Evolutionary conservation across 441 rosid species (phyloP), one percentile per base, ranked within the genome.

Genomic region (Pelargonium citronellum): DNA sequence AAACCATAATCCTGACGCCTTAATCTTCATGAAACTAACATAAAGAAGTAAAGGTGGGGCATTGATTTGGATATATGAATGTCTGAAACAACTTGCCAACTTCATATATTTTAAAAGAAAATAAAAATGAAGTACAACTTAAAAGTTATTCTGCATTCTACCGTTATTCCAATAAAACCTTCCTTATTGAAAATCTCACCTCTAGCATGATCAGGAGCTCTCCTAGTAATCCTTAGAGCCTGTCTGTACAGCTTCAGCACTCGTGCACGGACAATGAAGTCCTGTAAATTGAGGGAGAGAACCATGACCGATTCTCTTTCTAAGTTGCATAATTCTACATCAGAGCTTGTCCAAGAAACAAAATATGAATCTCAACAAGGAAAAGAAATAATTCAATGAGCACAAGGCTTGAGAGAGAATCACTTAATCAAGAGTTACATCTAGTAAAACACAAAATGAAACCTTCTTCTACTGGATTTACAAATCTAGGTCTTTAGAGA

Each of bases 241-340:
- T 86, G 91, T 69, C 97, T 80, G 74, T 93, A 93, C 6, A 91
- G 83, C 82, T 87, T 89, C 73, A 93, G 83, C 70, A 86, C 98
- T 71, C 91, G 85, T 71, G 93, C 97, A 4, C 95, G 84, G 51
- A 89, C 77, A 75, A 93, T 84, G 69, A 93, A 93, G 78, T 84
- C 89, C 86, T 86, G 96, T 64, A 93, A 69, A 76, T 86, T 85
- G 19, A 88, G 74, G 75, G 88, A 66, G 63, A 57, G 63, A 20
- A 57, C 63, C 63, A 57, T 57, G 63, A 57, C 63, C 16, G 63
- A 17, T 57, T 57, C 63, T 57, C 63, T 47, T 47, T 47, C 55
- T 47, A 10, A 47, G 55, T 47, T 47, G 55, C 12, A 47, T 10
- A 47, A 2, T n/a, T n/a, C 12, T 47, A 47, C 55, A 47, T 47